Base-by-base conservation (phyloP, 2,329 filamentous ascomycete genomes). In the Fusarium sp. region DNA sequence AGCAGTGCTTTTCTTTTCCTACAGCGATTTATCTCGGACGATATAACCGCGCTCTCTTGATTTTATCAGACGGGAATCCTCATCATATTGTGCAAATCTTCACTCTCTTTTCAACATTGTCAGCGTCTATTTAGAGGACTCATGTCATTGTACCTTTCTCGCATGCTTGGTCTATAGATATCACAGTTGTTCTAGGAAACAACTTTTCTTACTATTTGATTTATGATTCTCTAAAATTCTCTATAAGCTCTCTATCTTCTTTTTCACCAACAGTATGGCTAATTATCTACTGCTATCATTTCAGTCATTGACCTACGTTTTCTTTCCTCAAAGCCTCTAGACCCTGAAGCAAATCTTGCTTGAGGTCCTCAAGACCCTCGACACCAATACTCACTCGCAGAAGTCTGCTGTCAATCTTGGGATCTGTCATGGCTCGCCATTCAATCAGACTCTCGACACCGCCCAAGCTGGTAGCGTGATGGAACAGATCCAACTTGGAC, bases 361-460 rank as follows among this genome's bases (percentile, higher is more conserved):
- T 89, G 76, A 99, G 77, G 80, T 98, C 96, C 78, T 96, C 91
- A 84, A 92, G 91, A 46, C 86, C 88, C 83, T 99, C 96, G 32
- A 97, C 86, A 0, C 96, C 96, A 33, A 97, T 81, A 77, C 94
- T 97, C 30, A 99, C 81, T 51, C 96, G 83, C 78, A 97, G 75
- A 77, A 98, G 78, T 59, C 87, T 83, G 75, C 84, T 86, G 75
- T 96, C 92, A 39, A 96, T 89, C 2, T 78, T 83, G 5, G 79
- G 74, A 82, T 99, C 96, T 61, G 89, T 90, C 93, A 99, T 96
- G 47, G 91, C 88, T 61, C 96, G 86, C 96, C 96, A 99, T 85
- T 99, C 96, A 72, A 99, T 94, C 82, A 98, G 80, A 75, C 93
- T 96, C 86, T 98, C 96, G 11, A 98, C 93, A 6, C 96, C 95